These are phyloP conservation scores for Dioszegia hungarica DNA, from an alignment of 768 basidiomycete genomes.

Conservation along the genomic window DNA sequence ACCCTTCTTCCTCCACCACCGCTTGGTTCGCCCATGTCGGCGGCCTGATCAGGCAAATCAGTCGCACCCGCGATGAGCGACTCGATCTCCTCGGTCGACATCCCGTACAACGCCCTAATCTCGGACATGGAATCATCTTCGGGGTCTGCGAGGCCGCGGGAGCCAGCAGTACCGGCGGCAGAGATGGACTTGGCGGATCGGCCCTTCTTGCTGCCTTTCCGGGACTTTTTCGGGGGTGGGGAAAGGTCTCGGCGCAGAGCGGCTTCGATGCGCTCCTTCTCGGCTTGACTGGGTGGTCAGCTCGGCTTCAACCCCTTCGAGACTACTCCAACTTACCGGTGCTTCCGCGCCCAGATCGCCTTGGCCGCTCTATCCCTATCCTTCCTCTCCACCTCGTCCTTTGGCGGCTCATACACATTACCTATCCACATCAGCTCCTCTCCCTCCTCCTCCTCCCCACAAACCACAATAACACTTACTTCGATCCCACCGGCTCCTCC, in stretches of 20 bases:
- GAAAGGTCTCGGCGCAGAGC: not conserved
- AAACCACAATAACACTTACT: conserved; percentile 35
- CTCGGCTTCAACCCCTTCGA: not conserved
- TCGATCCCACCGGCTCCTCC: conserved; percentile 51
- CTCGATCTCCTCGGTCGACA: not conserved
- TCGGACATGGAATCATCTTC: too few relatives aligned
- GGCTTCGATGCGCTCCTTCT: not conserved
- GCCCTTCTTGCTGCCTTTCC: not conserved
- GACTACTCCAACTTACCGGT: conserved; percentile 32
- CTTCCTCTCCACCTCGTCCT: conserved; percentile 46
- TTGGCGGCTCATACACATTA: conserved; percentile 34
- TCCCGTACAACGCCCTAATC: too few relatives aligned
- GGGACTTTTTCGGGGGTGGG: too few relatives aligned
- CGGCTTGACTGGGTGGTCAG: not conserved
- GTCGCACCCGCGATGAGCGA: too few relatives aligned
- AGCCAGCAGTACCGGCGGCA: too few relatives aligned
- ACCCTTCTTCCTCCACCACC: too few relatives aligned
- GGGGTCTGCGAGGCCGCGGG: too few relatives aligned
- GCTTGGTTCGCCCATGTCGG: too few relatives aligned
- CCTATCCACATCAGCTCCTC: not conserved
- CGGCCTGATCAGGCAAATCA: too few relatives aligned
- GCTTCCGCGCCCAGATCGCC: conserved; percentile 50
- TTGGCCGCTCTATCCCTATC: conserved; percentile 47
- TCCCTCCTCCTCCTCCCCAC: not conserved
- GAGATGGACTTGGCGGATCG: too few relatives aligned